These are phyloP conservation scores for Salix brachista DNA, from an alignment of 345 rosid genomes.

Conservation along the genomic window DNA sequence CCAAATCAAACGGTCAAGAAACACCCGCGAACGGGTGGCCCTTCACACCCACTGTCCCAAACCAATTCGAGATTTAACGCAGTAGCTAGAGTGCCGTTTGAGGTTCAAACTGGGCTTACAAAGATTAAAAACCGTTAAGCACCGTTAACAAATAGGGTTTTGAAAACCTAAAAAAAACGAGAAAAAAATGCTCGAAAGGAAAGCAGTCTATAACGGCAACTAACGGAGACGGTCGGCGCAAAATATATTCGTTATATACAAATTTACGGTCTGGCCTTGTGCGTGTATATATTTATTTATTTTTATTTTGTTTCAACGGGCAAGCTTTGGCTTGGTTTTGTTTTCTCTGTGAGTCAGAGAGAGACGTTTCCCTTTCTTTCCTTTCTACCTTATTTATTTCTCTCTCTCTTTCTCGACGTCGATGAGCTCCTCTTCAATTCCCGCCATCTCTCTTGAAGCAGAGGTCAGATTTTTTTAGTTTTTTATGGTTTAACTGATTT, in stretches of 20 bases:
- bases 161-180: background rate
- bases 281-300: background rate
- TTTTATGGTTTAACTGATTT: background rate
- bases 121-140: slow-evolving; percentile 31
- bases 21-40: slow-evolving; percentile 21
- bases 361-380: slow-evolving; percentile 14
- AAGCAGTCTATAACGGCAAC: slow-evolving; percentile 31
- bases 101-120: slow-evolving; percentile 45
- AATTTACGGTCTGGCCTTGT: slow-evolving; percentile 14
- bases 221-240: slow-evolving; percentile 64
- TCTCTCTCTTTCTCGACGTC: background rate
- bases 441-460: slow-evolving; percentile 42
- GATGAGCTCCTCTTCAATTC: slow-evolving; percentile 56
- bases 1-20: slow-evolving; percentile 34
- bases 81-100: slow-evolving; percentile 55
- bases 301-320: slow-evolving; percentile 67
- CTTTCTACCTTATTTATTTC: background rate
- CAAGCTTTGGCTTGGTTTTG: slow-evolving; percentile 40
- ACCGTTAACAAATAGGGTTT: slow-evolving; percentile 33
- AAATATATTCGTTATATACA: slow-evolving; percentile 55
- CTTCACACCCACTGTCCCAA: background rate
- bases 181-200: no score
- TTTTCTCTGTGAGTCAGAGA: background rate
- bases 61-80: slow-evolving; percentile 20
- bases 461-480: slow-evolving; percentile 35